Evolutionary conservation across 768 basidiomycete species (phyloP).

Genomic region (Xerocomellus chrysenteron): DNA sequence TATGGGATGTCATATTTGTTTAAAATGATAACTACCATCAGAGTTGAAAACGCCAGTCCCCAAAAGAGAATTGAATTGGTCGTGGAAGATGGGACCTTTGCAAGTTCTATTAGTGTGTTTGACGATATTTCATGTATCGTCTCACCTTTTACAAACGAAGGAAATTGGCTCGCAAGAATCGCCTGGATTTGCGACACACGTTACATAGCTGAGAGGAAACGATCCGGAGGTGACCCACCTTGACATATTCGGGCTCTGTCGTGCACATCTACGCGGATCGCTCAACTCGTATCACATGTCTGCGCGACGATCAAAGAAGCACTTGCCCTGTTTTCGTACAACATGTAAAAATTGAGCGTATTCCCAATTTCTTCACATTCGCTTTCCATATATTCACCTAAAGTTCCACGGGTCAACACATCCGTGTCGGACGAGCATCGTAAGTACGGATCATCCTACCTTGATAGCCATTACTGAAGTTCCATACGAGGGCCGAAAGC

Average conservation of each 20-base stretch:
- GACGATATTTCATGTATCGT: neutral
- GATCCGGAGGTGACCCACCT: slow-evolving; percentile 23
- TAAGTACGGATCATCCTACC: slow-evolving; percentile 31
- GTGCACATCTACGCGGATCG: slow-evolving; percentile 33
- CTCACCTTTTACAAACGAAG: slow-evolving; percentile 37
- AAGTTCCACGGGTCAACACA: neutral
- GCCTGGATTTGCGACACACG: slow-evolving; percentile 22
- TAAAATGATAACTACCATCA: slow-evolving; percentile 28
- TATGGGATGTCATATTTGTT: neutral
- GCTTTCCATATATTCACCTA: slow-evolving; percentile 13
- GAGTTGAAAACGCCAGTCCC: slow-evolving; percentile 44
- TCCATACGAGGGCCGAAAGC: slow-evolving; percentile 37
- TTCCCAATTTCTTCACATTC: slow-evolving; percentile 22
- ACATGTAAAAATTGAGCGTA: slow-evolving; percentile 19
- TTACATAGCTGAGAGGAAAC: neutral
- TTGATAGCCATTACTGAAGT: slow-evolving; percentile 46
- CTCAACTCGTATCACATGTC: neutral
- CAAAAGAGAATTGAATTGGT: slow-evolving; percentile 29
- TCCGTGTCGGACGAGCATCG: neutral
- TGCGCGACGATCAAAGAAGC: neutral
- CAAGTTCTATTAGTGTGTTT: neutral
- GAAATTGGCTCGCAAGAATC: slow-evolving; percentile 39
- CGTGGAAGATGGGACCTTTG: slow-evolving; percentile 24
- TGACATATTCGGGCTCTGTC: slow-evolving; percentile 39
- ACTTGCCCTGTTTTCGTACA: slow-evolving; percentile 31